phyloP scores from a whole-genome alignment of 2,329 filamentous ascomycete species.

The Aspergillus fijiensis region DNA sequence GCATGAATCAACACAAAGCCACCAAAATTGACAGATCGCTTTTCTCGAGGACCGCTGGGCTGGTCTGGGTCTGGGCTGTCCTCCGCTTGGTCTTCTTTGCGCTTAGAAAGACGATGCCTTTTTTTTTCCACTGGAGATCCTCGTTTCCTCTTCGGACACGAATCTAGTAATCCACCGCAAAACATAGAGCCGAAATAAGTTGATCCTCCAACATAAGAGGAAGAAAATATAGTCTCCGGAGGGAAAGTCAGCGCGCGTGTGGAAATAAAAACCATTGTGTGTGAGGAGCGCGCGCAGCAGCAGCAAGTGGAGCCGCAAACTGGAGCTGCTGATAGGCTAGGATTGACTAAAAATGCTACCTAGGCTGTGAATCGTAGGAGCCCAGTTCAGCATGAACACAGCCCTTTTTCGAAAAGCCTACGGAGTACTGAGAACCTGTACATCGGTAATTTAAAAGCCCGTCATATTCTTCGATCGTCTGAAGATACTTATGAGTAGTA shows the following conservation, averaged over 20 bases:
- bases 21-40: constrained; percentile 32
- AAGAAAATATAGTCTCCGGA: constrained; percentile 2
- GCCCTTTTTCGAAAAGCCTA: neutral
- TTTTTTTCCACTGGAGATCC: neutral
- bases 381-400: neutral
- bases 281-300: neutral
- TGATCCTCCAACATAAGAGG: too few relatives aligned
- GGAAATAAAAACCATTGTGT: constrained; percentile 2
- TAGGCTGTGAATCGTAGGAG: constrained; percentile 6
- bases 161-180: too few relatives aligned
- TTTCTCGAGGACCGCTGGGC: constrained; percentile 11
- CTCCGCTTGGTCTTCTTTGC: constrained; percentile 10
- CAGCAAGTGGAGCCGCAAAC: constrained; percentile 15
- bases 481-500: too few relatives aligned
- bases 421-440: neutral
- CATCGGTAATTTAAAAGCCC: neutral
- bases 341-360: constrained; percentile 6
- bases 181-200: too few relatives aligned
- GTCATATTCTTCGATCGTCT: neutral
- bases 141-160: too few relatives aligned
- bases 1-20: constrained; percentile 19
- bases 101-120: neutral
- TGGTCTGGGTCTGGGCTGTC: constrained; percentile 13
- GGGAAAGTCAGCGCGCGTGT: neutral
- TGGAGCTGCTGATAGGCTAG: constrained; percentile 8